Evolutionary conservation across 768 basidiomycete genomes (phyloP), one percentile per base, ranked within the genome.

Genomic region (Pleurotus eryngii): DNA sequence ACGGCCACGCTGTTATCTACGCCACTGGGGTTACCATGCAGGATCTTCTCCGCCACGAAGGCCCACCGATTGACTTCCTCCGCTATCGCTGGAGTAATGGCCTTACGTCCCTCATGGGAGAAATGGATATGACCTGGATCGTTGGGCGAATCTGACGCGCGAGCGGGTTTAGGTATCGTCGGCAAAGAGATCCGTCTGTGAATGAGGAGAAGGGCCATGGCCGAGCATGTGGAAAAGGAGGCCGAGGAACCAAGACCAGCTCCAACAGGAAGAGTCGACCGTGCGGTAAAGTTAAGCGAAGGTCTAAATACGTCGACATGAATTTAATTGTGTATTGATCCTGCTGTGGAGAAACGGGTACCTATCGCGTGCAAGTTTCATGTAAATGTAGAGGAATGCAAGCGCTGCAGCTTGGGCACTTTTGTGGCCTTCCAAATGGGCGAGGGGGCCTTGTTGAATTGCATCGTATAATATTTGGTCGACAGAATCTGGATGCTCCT

Each of bases 201-300:
- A 12, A 89, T 78, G 48, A 95, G 79, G 38, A 98, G 82, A 45
- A 96, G 77, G 4, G 91, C 77, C 1, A 91, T 86, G 8, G 94
- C 86, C 46, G 89, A 75, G 68, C 95, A 97, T 17, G 87, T 84
- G 3, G 95, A 98, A 75, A 89, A 98, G 20, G 97, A 93, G 5
- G 97, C 97, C 18, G 95, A 97, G 11, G 96, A 98, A 20, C 97
- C 97, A 49, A 98, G 86, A 46, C 97, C 97, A 14, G 97, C 97
- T 6, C 92, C 90, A 57, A 98, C 87, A 26, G 97, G 97, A 4
- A 98, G 81, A 20, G 92, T 91, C 35, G 93, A 87, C 46, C 96
- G 92, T 39, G 87, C 83, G 20, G 86, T 80, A 68, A 96, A 89
- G 61, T 88, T 85, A 70, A 94, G 83, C 0, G 86, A 79, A 8